phyloP scores from a whole-genome alignment of 2,329 filamentous ascomycete species.

The Cordyceps farinosa region DNA sequence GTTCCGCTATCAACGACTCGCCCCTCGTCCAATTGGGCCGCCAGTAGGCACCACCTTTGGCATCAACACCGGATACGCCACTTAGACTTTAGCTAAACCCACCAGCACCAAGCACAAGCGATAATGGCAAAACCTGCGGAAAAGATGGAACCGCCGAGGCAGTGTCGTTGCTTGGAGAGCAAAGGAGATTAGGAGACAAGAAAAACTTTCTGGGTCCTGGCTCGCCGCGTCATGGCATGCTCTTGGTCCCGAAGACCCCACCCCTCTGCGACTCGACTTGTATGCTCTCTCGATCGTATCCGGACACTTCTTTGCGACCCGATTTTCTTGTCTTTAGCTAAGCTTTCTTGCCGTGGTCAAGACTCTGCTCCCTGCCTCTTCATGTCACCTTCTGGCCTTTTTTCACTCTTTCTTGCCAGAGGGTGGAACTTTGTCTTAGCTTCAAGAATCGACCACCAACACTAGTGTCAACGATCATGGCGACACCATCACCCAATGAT shows the following conservation, averaged over 20 bases:
- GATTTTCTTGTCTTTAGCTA: slow-evolving; percentile 17
- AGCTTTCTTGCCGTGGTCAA: slow-evolving; percentile 1
- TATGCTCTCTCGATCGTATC: slow-evolving; percentile 7
- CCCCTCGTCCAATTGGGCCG: slow-evolving; percentile 2
- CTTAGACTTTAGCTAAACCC: neutral
- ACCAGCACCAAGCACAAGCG: neutral
- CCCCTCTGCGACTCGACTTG: slow-evolving; percentile 1
- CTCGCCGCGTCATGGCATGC: neutral
- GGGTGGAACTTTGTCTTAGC: slow-evolving; percentile 15
- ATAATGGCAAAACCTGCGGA: neutral
- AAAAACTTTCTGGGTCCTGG: slow-evolving; percentile 2
- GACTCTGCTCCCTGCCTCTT: neutral
- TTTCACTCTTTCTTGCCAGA: slow-evolving; percentile 1
- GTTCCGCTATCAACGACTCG: slow-evolving; percentile 14
- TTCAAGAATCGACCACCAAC: slow-evolving; percentile 9
- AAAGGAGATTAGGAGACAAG: neutral
- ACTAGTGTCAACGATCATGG: slow-evolving; percentile 16
- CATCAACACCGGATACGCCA: neutral
- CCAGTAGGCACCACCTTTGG: neutral
- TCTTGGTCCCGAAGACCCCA: neutral
- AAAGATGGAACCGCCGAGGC: slow-evolving; percentile 11
- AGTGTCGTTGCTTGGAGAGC: neutral
- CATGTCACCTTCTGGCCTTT: neutral
- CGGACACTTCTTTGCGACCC: slow-evolving; percentile 13
- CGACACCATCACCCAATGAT: slow-evolving; percentile 3